A percentile compares a stretch with the other conserved stretches of the same genome.
Evolutionary conservation across 768 basidiomycete genomes (phyloP).

Genomic region (Tulasnella sp.): DNA sequence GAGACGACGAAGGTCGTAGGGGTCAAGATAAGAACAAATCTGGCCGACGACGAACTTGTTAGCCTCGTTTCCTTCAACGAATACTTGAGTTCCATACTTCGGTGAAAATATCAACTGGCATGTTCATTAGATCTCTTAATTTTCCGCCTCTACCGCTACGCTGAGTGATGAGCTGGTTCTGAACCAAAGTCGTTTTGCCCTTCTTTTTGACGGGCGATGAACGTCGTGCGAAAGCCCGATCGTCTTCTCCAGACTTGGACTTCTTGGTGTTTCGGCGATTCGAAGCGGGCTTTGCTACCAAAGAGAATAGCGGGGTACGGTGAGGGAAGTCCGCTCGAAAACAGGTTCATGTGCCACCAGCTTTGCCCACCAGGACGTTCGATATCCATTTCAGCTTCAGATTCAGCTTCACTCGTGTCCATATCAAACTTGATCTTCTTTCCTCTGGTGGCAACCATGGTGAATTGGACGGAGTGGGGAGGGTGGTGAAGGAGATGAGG

Average conservation of each 20-base stretch:
- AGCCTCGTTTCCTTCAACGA: too few relatives aligned
- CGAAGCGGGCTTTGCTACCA: neutral
- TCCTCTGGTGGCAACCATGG: neutral
- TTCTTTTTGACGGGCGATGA: neutral
- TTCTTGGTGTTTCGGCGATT: neutral
- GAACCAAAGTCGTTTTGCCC: neutral
- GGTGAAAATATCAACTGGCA: constrained; percentile 28
- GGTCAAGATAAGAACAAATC: constrained; percentile 16
- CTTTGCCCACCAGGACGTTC: neutral
- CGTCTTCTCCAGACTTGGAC: neutral
- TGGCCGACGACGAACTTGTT: too few relatives aligned
- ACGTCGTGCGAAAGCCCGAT: neutral
- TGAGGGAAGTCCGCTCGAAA: too few relatives aligned
- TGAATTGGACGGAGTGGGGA: neutral
- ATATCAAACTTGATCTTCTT: neutral
- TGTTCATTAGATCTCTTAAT: constrained; percentile 27
- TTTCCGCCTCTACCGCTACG: constrained; percentile 9
- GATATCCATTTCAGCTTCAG: neutral
- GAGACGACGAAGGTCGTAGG: constrained; percentile 23
- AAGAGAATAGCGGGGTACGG: too few relatives aligned
- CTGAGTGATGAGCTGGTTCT: neutral
- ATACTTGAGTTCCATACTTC: constrained; percentile 3
- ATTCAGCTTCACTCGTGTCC: neutral
- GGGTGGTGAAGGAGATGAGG: neutral
- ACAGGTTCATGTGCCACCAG: too few relatives aligned